Base-by-base conservation (phyloP, 2,329 filamentous ascomycete species). In the Claviceps capensis region DNA sequence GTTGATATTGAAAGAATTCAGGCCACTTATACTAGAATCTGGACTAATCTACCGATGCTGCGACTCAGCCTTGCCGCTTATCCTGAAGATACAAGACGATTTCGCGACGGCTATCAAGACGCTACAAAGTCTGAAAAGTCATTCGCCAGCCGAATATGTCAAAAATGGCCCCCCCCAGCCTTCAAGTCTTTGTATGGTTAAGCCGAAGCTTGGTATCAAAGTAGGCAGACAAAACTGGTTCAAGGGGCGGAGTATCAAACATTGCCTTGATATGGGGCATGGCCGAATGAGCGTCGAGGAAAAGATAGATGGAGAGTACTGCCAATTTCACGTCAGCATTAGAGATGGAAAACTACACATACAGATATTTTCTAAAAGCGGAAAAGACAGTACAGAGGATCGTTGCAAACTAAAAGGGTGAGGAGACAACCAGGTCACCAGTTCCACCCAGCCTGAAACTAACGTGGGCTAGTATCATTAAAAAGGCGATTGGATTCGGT, bases 231-330 rank as follows among this genome's bases (percentile, higher is more conserved):
- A 82, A 41, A 68, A 71, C 1, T 86, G 81, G 75, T 67, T 77
- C 46, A 86, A 86, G 60, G 82, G 75, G 9, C 73, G 83, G 49
- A 84, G 81, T 56, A 84, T 91, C 58, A 83, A 88, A 54, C 78
- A 93, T 62, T 91, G 86, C 62, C 66, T 86, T 19, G 72, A 81
- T 17, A 78, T 91, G 71, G 71, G 76, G 2, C 73, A 71, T 4
- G 72, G 74, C 0, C 70, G 77, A 16, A 76, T 90, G 77, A 86
- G 83, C 53, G 76, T 88, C 23, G 88, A 95, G 64, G 75, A 82
- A 49, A 95, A 95, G 63, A 80, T 94, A 55, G 88, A 95, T 60
- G 88, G 86, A 13, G 89, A 95, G 65, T 95, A 93, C 58, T 94
- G 87, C 59, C 89, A 95, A 64, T 81, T 95, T 34, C 89, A 95